Evolutionary conservation across 768 basidiomycete genomes (phyloP).

Genomic region (Xerocomus brunneocitrinus): DNA sequence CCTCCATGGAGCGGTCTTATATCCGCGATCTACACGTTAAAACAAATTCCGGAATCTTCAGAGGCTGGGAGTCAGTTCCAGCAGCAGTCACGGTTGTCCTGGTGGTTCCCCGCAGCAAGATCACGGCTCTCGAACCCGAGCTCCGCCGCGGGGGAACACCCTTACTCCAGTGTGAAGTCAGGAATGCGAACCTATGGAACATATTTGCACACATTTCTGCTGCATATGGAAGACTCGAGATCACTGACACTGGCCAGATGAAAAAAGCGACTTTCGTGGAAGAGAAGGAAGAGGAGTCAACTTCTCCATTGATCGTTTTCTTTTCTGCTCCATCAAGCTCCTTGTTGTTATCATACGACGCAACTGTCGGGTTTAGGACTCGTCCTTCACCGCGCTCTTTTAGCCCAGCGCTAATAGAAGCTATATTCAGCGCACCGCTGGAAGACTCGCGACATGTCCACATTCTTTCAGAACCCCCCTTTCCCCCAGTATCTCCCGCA

Average conservation of each 20-base stretch:
- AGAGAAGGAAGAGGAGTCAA: constrained; percentile 15
- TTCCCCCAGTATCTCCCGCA: constrained; percentile 2
- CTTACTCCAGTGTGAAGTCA: constrained; percentile 23
- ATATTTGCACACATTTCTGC: constrained; percentile 19
- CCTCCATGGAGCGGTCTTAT: constrained; percentile 14
- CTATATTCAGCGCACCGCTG: constrained; percentile 20
- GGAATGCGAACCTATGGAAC: constrained; percentile 11
- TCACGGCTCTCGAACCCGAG: constrained; percentile 18
- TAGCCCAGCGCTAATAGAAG: constrained; percentile 1
- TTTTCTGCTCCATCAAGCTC: constrained; percentile 18
- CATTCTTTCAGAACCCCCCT: constrained; percentile 22
- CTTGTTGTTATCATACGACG: constrained; percentile 11
- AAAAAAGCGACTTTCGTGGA: constrained; percentile 19
- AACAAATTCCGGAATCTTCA: constrained; percentile 22
- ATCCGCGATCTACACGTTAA: constrained; percentile 7
- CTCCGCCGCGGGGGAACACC: constrained; percentile 24
- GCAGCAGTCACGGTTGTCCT: constrained; percentile 30
- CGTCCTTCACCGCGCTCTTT: constrained; percentile 13
- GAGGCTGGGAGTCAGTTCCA: constrained; percentile 29
- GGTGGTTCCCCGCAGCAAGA: constrained; percentile 28
- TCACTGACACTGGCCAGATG: constrained; percentile 12
- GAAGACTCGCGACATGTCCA: constrained; percentile 19
- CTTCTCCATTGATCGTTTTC: constrained; percentile 22
- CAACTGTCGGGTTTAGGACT: constrained; percentile 16
- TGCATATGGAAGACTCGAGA: constrained; percentile 18